phyloP scores from a whole-genome alignment of 1,284 basidiomycete species.

The Coriolopsis trogii region DNA sequence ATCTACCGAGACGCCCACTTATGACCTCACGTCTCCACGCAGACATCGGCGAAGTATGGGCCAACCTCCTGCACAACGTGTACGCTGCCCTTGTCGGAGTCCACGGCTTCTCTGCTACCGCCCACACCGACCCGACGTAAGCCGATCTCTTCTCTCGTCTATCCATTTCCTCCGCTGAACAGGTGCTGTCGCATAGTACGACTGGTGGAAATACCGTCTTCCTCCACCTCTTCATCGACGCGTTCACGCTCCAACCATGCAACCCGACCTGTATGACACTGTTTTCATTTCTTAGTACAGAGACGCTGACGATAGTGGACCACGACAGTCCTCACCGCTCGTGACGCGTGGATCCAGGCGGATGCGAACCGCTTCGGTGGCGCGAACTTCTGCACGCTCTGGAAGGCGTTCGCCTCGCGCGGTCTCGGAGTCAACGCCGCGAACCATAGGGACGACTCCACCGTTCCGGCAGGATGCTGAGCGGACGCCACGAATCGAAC shows the following conservation, averaged over 20 bases:
- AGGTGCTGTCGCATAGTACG: slow-evolving; percentile 22
- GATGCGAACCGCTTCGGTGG: slow-evolving; percentile 41
- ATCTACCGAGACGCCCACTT: too few species aligned
- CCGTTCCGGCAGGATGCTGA: slow-evolving; percentile 44
- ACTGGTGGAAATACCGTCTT: slow-evolving; percentile 50
- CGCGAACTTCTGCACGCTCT: slow-evolving; percentile 39
- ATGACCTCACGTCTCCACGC: too few species aligned
- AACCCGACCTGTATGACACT: slow-evolving; percentile 43
- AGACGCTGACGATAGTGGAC: not conserved
- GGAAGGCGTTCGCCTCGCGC: slow-evolving; percentile 40
- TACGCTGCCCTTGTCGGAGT: slow-evolving; percentile 46
- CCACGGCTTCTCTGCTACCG: slow-evolving; percentile 45
- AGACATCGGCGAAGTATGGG: slow-evolving; percentile 56
- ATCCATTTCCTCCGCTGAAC: not conserved
- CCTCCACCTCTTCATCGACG: slow-evolving; percentile 53
- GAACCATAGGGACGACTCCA: slow-evolving; percentile 39
- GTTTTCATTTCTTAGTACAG: not conserved
- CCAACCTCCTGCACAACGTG: slow-evolving; percentile 56
- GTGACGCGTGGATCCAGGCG: slow-evolving; percentile 57
- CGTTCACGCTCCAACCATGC: slow-evolving; percentile 52
- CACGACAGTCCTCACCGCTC: slow-evolving; percentile 35
- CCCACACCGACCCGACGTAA: slow-evolving; percentile 35
- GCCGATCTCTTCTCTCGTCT: not conserved
- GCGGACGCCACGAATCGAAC: too few species aligned
- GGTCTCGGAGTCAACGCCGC: slow-evolving; percentile 38